A percentile compares a stretch with the other conserved stretches of the same genome.
Evolutionary conservation across 2,329 filamentous ascomycete species (phyloP).

Genomic region (Esteya vermicola): DNA sequence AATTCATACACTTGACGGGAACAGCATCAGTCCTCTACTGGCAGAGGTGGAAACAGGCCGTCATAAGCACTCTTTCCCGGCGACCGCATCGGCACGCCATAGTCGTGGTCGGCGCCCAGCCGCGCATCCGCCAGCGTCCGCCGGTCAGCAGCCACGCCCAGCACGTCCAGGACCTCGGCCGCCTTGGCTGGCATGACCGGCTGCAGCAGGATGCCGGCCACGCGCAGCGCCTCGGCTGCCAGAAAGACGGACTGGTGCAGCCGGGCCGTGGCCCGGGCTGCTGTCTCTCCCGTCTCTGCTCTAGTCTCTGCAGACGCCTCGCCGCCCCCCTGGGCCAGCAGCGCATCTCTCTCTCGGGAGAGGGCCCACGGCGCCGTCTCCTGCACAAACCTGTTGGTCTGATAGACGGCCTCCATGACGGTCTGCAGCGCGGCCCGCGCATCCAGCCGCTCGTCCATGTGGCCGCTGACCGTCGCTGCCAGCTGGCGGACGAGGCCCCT

Average conservation of each 20-base stretch:
- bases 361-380: constrained; percentile 61
- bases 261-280: constrained; percentile 15
- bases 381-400: constrained; percentile 57
- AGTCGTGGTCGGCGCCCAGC: constrained; percentile 51
- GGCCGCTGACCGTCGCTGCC: constrained; percentile 25
- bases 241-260: constrained; percentile 53
- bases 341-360: no score
- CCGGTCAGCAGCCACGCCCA: constrained; percentile 53
- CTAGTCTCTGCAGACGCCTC: constrained; percentile 42
- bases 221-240: constrained; percentile 60
- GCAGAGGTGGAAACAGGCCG: constrained; percentile 37
- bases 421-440: constrained; percentile 49
- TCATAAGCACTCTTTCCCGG: constrained; percentile 23
- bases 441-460: constrained; percentile 52
- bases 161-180: constrained; percentile 54
- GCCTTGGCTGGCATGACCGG: constrained; percentile 81
- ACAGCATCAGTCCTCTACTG: constrained; percentile 21
- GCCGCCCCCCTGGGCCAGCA: constrained; percentile 37
- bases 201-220: constrained; percentile 73
- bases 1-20: no score
- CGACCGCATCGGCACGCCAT: constrained; percentile 38
- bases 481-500: constrained; percentile 12
- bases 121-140: constrained; percentile 49
- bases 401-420: constrained; percentile 47
- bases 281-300: constrained; percentile 12